Conservation (phyloP, 2,329 filamentous ascomycete genomes). For the Pseudogymnoascus sp. region DNA sequence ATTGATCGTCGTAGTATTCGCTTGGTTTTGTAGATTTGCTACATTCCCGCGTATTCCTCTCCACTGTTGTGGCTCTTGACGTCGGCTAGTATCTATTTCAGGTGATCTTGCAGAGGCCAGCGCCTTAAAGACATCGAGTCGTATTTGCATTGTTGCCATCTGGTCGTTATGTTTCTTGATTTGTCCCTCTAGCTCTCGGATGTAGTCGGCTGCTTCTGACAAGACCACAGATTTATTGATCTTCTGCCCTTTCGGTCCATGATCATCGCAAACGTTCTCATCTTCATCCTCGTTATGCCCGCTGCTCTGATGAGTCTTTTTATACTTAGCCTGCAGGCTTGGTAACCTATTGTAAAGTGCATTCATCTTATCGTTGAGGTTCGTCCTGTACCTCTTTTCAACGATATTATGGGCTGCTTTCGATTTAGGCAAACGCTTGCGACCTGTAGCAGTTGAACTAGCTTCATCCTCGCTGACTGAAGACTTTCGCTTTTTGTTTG, state of each 20-base stretch:
- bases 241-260: background rate
- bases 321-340: background rate
- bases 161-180: slow-evolving; percentile 78
- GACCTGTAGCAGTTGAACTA: background rate
- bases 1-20: slow-evolving; percentile 27
- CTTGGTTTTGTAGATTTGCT: slow-evolving; percentile 20
- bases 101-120: slow-evolving; percentile 74
- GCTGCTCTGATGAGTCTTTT: background rate
- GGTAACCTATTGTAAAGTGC: slow-evolving; percentile 9
- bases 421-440: slow-evolving; percentile 9
- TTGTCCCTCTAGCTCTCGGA: slow-evolving; percentile 83
- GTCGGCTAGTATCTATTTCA: slow-evolving; percentile 52
- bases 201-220: slow-evolving; percentile 94
- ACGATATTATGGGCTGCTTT: slow-evolving; percentile 14
- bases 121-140: slow-evolving; percentile 68
- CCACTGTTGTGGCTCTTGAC: slow-evolving; percentile 36
- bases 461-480: slow-evolving; percentile 23
- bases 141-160: slow-evolving; percentile 67
- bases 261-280: background rate
- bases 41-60: slow-evolving; percentile 15
- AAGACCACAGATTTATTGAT: slow-evolving; percentile 44
- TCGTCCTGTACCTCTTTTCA: slow-evolving; percentile 19
- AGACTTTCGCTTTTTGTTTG: slow-evolving; percentile 24
- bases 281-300: background rate
- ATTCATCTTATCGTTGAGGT: slow-evolving; percentile 20